Evolutionary conservation across 495 filamentous ascomycete species (phyloP).

Genomic region (Aspergillus taichungensis): DNA sequence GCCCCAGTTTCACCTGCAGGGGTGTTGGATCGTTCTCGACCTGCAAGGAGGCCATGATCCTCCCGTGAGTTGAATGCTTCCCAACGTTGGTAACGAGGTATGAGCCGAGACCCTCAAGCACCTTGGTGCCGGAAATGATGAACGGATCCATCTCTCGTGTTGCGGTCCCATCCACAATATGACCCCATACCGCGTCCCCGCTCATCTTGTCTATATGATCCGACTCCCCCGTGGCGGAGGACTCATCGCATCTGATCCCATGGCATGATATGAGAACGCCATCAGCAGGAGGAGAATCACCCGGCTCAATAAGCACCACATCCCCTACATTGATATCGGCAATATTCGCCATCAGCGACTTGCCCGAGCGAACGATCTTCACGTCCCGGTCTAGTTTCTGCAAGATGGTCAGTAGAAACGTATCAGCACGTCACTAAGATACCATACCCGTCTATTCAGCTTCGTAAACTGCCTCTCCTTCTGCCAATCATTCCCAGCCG

Average conservation of each 20-base stretch:
- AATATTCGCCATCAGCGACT: constrained; percentile 51
- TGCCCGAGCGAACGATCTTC: constrained; percentile 59
- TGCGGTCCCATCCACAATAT: constrained; percentile 37
- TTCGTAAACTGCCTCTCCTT: constrained; percentile 62
- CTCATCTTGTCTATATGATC: constrained; percentile 45
- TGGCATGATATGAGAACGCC: constrained; percentile 46
- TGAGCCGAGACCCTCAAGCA: constrained; percentile 47
- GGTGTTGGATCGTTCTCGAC: constrained; percentile 42
- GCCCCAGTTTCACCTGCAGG: constrained; percentile 43
- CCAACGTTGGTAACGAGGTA: constrained; percentile 44
- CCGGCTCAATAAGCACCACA: constrained; percentile 54
- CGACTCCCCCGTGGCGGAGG: constrained; percentile 50
- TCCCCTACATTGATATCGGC: constrained; percentile 56
- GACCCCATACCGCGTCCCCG: constrained; percentile 38
- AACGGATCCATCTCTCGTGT: constrained; percentile 45
- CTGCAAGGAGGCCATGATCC: constrained; percentile 44
- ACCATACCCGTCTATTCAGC: constrained; percentile 48
- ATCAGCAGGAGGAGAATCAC: constrained; percentile 49
- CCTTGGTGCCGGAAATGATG: constrained; percentile 46
- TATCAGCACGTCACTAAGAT: background rate
- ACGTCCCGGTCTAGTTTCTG: constrained; percentile 61
- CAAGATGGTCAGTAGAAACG: background rate
- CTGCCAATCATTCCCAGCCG: constrained; percentile 60
- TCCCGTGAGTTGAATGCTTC: constrained; percentile 41
- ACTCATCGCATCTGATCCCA: constrained; percentile 50